Evolutionary conservation across 768 basidiomycete species (phyloP), one percentile per base, ranked within the genome.

Genomic region (Mycena maculata): DNA sequence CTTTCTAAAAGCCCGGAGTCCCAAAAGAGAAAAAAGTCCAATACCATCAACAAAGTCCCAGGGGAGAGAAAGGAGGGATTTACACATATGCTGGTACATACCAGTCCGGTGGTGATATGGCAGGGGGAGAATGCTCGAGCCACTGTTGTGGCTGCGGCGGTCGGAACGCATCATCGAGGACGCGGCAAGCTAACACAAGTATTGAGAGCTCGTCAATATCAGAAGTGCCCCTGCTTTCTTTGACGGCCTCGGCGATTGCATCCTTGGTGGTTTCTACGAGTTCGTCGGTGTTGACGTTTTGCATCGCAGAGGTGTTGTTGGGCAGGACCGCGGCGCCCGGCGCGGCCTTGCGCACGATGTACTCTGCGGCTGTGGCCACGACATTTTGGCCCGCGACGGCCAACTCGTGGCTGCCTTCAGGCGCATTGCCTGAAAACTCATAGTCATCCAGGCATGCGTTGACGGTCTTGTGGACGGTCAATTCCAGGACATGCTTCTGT

Each of bases 161-260:
- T 58, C 65, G 65, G 36, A 60, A 49, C 16, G 69, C 65, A 9
- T 16, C 41, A 30, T 67, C 65, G 42, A 71, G 42, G 41, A 71
- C 62, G n/a, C 65, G 69, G 59, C 69, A 71, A 25, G 69, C 69
- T 41, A 71, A 47, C 41, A 71, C 52, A 45, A 71, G 69, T 23
- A 71, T 65, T n/a, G 69, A 63, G n/a, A 74, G 67, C 55, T 73
- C 72, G n/a, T 72, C 69, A 31, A 71, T 57, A 38, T 71, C 69
- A 28, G 65, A 63, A n/a, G 65, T 63, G n/a, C 68, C 63, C 31
- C 92, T 91, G 42, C 88, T 88, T 75, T 90, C 87, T 73, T 90
- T 91, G 41, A 95, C 92, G 41, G 93, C 93, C 74, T 90, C 87
- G 36, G 92, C 94, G 65, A 95, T 92, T 22, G 92, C 93, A 63